These are phyloP conservation scores for Globisporangium paroecandrum DNA, from an alignment of 352 stramenopile species.

Conservation along the genomic window DNA sequence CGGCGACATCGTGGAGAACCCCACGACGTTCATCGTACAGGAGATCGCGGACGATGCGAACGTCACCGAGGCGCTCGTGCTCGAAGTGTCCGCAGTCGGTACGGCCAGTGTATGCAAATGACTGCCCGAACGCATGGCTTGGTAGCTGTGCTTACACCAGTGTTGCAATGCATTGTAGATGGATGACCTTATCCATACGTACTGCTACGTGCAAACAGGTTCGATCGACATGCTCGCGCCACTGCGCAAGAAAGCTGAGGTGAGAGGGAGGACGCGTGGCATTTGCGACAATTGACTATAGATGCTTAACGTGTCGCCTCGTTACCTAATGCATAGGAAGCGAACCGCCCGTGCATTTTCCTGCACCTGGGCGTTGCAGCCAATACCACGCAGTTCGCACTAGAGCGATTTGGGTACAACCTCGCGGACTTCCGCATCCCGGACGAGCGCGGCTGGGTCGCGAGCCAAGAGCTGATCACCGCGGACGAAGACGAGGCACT, in stretches of 20 bases:
- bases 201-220: conserved; percentile 14
- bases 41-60: conserved; percentile 53
- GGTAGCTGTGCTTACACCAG: too few relatives aligned
- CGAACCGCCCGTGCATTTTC: conserved; percentile 52
- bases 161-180: too few relatives aligned
- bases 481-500: conserved; percentile 42
- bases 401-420: conserved; percentile 80
- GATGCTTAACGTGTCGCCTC: background rate
- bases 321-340: conserved; percentile 25
- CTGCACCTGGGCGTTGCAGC: conserved; percentile 72
- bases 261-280: conserved; percentile 5
- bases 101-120: background rate
- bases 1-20: conserved; percentile 76
- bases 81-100: conserved; percentile 71
- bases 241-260: conserved; percentile 34
- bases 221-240: conserved; percentile 36
- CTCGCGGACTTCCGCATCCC: conserved; percentile 77
- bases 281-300: background rate
- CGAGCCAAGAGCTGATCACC: conserved; percentile 48
- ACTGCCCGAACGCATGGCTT: too few relatives aligned
- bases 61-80: conserved; percentile 60
- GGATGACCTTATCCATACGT: background rate
- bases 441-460: conserved; percentile 68
- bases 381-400: conserved; percentile 35
- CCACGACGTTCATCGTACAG: conserved; percentile 62